Conservation (phyloP, 1,284 basidiomycete species). For the Agroathelia rolfsii region DNA sequence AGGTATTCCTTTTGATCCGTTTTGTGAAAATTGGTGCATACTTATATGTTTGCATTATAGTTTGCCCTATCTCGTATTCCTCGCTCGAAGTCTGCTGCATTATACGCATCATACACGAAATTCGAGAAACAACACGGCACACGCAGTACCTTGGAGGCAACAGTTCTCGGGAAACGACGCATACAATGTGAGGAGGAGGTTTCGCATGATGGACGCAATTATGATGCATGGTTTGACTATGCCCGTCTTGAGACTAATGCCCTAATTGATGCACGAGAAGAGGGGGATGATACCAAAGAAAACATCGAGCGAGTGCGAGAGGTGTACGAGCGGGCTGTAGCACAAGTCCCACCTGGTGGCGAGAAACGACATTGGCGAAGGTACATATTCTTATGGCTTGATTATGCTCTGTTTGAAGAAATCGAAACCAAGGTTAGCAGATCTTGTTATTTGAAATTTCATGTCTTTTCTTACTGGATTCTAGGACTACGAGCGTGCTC, state of each 20-base stretch:
- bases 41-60: conserved; percentile 30
- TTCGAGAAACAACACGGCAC: conserved; percentile 98
- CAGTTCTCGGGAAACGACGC: conserved; percentile 90
- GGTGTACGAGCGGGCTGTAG: conserved; percentile 94
- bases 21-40: conserved; percentile 7
- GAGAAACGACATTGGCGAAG: conserved; percentile 91
- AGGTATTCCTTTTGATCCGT: conserved; percentile 36
- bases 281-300: conserved; percentile 61
- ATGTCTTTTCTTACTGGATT: conserved; percentile 7
- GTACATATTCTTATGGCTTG: conserved; percentile 95
- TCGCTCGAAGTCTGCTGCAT: conserved; percentile 75
- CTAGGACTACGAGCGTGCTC: conserved; percentile 74
- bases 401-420: conserved; percentile 97
- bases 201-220: conserved; percentile 81
- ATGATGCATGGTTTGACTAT: conserved; percentile 99
- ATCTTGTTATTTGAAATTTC: conserved; percentile 6
- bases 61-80: conserved; percentile 90
- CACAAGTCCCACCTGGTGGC: conserved; percentile 83
- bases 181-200: conserved; percentile 98
- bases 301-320: conserved; percentile 69
- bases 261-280: conserved; percentile 63
- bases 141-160: conserved; percentile 80
- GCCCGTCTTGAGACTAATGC: conserved; percentile 89
- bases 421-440: conserved; percentile 73
- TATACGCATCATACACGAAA: conserved; percentile 89